phyloP scores from a whole-genome alignment of 306 rosid species.

The Vachellia pachyceras region DNA sequence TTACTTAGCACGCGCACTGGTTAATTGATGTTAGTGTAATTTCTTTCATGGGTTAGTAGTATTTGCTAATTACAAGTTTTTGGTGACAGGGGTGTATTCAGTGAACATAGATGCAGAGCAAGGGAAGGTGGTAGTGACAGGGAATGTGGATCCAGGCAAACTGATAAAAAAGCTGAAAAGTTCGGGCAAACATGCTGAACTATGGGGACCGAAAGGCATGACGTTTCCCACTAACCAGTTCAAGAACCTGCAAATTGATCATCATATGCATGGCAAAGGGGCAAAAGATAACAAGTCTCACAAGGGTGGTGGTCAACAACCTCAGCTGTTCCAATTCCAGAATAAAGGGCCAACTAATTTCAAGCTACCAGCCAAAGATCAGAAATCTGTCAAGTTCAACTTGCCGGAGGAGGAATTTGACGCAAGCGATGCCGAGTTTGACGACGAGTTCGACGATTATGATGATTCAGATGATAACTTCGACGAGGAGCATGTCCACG shows the following conservation, averaged over 20 bases:
- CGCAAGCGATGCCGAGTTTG: constrained; percentile 60
- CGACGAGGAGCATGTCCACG: background rate
- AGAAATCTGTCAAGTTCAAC: constrained; percentile 79
- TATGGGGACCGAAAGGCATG: constrained; percentile 63
- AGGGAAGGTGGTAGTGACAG: constrained; percentile 65
- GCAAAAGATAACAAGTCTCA: constrained; percentile 60
- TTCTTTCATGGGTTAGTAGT: too few relatives aligned
- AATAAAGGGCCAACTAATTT: constrained; percentile 56
- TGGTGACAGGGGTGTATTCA: constrained; percentile 57
- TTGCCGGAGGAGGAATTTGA: constrained; percentile 60
- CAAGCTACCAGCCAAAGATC: constrained; percentile 45
- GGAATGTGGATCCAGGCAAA: constrained; percentile 63
- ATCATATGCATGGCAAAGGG: constrained; percentile 45
- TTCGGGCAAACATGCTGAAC: constrained; percentile 70
- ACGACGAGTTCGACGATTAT: constrained; percentile 43
- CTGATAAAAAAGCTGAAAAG: constrained; percentile 64
- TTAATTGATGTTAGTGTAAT: background rate
- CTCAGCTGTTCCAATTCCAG: constrained; percentile 49
- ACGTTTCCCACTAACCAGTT: constrained; percentile 59
- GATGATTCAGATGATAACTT: constrained; percentile 55
- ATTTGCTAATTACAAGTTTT: background rate
- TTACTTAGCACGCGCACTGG: background rate
- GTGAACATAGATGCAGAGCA: constrained; percentile 57
- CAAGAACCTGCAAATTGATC: constrained; percentile 60
- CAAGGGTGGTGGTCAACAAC: constrained; percentile 50